Conservation (phyloP, 2,329 filamentous ascomycete species). For the Ophiocordyceps sinensis region DNA sequence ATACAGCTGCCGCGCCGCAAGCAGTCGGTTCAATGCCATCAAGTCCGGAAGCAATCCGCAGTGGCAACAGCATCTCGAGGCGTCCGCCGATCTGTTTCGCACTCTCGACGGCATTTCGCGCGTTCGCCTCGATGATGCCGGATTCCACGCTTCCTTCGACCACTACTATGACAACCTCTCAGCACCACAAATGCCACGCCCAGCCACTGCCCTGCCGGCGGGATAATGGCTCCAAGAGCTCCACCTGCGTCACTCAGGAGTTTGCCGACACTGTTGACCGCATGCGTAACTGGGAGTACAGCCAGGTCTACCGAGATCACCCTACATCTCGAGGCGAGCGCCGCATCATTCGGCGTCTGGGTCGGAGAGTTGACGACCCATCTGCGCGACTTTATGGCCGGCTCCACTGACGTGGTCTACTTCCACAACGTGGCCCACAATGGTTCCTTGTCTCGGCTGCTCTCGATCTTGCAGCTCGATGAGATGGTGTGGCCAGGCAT, state of each 20-base stretch:
- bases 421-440: constrained; percentile 73
- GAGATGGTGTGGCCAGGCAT: constrained; percentile 76
- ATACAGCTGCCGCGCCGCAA: constrained; percentile 48
- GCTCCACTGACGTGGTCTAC: constrained; percentile 32
- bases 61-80: constrained; percentile 52
- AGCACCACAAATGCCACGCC: constrained; percentile 61
- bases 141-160: constrained; percentile 60
- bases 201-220: constrained; percentile 58
- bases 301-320: constrained; percentile 58
- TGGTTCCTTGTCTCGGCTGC: constrained; percentile 51
- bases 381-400: constrained; percentile 37
- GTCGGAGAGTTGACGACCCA: constrained; percentile 56
- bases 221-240: constrained; percentile 26
- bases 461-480: constrained; percentile 58
- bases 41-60: constrained; percentile 24
- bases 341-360: constrained; percentile 55
- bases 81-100: constrained; percentile 37
- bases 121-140: constrained; percentile 36
- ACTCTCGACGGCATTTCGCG: constrained; percentile 55
- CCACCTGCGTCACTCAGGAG: constrained; percentile 44
- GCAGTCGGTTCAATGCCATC: constrained; percentile 26
- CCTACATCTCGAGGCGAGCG: constrained; percentile 46
- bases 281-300: constrained; percentile 69
- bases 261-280: constrained; percentile 59
- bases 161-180: constrained; percentile 81